Conservation (phyloP, 305 asterid genomes). For the Lippia alba region DNA sequence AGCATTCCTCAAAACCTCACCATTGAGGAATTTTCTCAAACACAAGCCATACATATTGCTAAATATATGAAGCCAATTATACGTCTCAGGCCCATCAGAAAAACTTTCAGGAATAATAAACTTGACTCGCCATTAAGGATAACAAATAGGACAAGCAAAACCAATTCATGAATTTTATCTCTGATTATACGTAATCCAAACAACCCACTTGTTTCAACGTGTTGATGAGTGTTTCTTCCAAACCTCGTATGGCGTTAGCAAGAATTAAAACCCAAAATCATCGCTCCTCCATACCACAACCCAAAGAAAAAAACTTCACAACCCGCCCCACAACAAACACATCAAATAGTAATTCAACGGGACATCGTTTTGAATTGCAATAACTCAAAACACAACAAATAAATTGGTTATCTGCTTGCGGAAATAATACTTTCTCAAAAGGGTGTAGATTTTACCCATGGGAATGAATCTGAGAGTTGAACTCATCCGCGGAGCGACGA, state of each 20-base stretch:
- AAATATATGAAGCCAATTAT: constrained; percentile 5
- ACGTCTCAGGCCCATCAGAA: constrained; percentile 27
- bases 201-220: constrained; percentile 3
- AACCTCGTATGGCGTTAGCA: background rate
- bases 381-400: constrained; percentile 11
- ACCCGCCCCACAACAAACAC: constrained; percentile 1
- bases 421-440: no score
- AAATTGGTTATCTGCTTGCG: constrained; percentile 1
- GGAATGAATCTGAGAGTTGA: background rate
- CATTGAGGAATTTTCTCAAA: constrained; percentile 14
- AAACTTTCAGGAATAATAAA: constrained; percentile 19
- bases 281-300: background rate
- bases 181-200: background rate
- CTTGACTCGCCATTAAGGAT: constrained; percentile 12
- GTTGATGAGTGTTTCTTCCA: background rate
- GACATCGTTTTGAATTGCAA: constrained; percentile 11
- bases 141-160: constrained; percentile 16
- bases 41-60: background rate
- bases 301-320: background rate
- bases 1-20: no score
- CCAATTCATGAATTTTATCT: background rate
- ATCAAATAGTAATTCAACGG: constrained; percentile 6
- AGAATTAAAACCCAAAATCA: constrained; percentile 12
- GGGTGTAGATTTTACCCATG: background rate
- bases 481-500: constrained; percentile 2